Percentiles rank a stretch among this genome's conserved stretches.
Conservation (phyloP, 768 basidiomycete genomes). For the Boletellus ananas region DNA sequence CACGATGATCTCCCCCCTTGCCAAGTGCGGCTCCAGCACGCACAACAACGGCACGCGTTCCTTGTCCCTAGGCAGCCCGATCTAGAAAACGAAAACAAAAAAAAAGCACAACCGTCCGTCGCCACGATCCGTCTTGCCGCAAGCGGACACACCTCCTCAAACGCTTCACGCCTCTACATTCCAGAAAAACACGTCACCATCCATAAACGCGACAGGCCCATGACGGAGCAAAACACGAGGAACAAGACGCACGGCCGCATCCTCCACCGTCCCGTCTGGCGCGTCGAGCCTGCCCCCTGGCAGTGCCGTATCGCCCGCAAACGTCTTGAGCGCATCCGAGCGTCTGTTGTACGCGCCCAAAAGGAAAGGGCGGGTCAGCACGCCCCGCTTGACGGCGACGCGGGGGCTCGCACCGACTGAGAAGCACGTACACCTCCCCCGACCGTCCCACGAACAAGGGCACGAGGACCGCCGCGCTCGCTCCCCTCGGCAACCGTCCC, state of each 20-base stretch:
- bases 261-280: conserved; percentile 65
- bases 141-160: conserved; percentile 65
- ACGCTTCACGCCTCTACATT: conserved; percentile 78
- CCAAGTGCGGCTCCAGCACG: conserved; percentile 73
- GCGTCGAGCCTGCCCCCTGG: conserved; percentile 82
- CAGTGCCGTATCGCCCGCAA: conserved; percentile 84
- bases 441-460: conserved; percentile 80
- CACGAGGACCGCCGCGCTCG: conserved; percentile 74
- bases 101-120: not conserved
- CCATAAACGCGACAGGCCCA: not conserved
- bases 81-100: conserved; percentile 50
- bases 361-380: not conserved
- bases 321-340: conserved; percentile 65
- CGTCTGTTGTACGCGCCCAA: conserved; percentile 46
- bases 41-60: conserved; percentile 72
- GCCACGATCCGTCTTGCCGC: no score
- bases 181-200: not conserved
- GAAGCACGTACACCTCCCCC: conserved; percentile 81
- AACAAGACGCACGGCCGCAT: conserved; percentile 59
- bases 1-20: conserved; percentile 68
- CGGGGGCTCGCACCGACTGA: conserved; percentile 62
- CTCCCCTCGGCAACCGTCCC: conserved; percentile 50
- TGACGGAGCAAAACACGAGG: not conserved
- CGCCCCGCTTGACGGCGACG: not conserved
- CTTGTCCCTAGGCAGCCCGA: conserved; percentile 75